Conservation (phyloP, 805 yeast genomes). For the Candida odintsovae region DNA sequence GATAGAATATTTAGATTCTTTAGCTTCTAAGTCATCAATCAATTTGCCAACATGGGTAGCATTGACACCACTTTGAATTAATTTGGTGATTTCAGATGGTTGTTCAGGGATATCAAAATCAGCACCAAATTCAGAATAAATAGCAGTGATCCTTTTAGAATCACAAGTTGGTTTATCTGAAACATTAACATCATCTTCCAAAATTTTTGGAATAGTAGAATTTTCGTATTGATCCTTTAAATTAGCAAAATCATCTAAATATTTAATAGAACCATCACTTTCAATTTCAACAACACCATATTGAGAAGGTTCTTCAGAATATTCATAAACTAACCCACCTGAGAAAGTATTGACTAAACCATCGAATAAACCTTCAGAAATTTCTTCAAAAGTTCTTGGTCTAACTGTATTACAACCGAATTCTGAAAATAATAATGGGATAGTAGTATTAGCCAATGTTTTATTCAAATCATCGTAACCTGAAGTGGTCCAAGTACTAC, state of each 20-base stretch:
- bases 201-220: constrained; percentile 31
- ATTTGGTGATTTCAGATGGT: constrained; percentile 35
- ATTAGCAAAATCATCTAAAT: constrained; percentile 44
- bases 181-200: constrained; percentile 30
- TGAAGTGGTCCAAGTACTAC: constrained; percentile 59
- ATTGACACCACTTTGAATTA: constrained; percentile 45
- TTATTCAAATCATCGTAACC: constrained; percentile 63
- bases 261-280: constrained; percentile 35
- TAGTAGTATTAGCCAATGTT: constrained; percentile 50
- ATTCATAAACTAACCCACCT: constrained; percentile 94
- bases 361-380: constrained; percentile 59
- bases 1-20: constrained; percentile 35
- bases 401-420: constrained; percentile 73
- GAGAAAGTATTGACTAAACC: constrained; percentile 63
- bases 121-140: constrained; percentile 38
- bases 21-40: constrained; percentile 31
- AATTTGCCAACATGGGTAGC: constrained; percentile 40
- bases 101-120: constrained; percentile 43
- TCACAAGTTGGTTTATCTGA: constrained; percentile 34
- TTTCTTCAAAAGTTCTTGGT: constrained; percentile 86
- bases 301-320: constrained; percentile 66
- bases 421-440: constrained; percentile 69
- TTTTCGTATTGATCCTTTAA: constrained; percentile 38
- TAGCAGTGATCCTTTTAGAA: constrained; percentile 27
- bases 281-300: constrained; percentile 69